Percentiles rank a stretch among this genome's conserved stretches.
Evolutionary conservation across 306 rosid genomes (phyloP).

Genomic region (Cucurbita pepo): DNA sequence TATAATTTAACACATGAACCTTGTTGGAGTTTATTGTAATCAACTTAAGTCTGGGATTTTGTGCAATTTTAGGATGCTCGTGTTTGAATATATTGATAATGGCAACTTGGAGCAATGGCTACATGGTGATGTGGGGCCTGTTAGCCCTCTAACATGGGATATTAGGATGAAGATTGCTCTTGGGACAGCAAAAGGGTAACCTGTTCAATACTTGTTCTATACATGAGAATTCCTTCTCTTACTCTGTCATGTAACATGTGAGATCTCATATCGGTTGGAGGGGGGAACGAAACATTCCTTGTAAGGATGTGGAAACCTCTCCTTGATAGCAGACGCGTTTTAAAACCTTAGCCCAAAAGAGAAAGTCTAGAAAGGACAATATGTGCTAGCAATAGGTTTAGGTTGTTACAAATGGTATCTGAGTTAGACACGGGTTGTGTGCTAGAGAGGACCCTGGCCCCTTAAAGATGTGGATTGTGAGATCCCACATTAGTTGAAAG

Average conservation of each 20-base stretch:
- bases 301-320: no score
- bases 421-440: no score
- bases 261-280: no score
- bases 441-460: accelerated
- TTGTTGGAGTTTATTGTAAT: background rate
- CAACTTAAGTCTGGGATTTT: background rate
- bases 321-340: no score
- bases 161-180: conserved; percentile 71
- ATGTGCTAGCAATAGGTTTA: no score
- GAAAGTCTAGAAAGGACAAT: no score
- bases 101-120: conserved; percentile 99
- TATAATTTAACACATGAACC: background rate
- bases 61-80: conserved; percentile 59
- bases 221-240: background rate
- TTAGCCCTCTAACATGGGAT: conserved; percentile 90
- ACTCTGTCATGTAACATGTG: background rate
- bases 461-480: no score
- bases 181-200: conserved; percentile 88
- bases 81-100: conserved; percentile 79
- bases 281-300: no score
- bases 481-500: no score
- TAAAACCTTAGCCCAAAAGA: no score
- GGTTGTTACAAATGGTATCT: no score
- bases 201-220: background rate
- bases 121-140: conserved; percentile 86